Evolutionary conservation across 345 rosid species (phyloP).

Genomic region (Hevea brasiliensis): DNA sequence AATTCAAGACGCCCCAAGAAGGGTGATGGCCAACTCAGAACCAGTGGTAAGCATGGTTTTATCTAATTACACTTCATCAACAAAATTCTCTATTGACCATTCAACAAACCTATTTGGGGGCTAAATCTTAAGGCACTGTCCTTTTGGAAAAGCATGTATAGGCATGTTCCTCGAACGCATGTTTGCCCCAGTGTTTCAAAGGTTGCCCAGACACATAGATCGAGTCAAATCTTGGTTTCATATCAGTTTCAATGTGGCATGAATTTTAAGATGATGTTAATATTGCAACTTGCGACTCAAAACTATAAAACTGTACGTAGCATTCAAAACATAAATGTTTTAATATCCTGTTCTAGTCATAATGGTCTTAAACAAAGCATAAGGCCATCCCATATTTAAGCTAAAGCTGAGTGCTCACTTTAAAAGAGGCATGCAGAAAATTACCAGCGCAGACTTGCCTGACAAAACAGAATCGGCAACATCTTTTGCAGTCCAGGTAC

Average conservation of each 20-base stretch:
- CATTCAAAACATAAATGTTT: background rate
- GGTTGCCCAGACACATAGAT: background rate
- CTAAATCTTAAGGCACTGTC: background rate
- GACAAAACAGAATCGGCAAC: constrained; percentile 91
- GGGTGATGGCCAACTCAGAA: background rate
- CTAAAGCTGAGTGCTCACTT: background rate
- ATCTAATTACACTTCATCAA: background rate
- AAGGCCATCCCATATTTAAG: background rate
- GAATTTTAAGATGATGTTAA: background rate
- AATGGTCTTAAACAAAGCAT: background rate
- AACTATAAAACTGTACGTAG: background rate
- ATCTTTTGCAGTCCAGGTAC: constrained; percentile 78
- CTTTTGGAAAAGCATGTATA: background rate
- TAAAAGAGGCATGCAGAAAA: constrained; percentile 16
- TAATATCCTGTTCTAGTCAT: background rate
- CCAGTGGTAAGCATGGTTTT: background rate
- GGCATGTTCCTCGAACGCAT: background rate
- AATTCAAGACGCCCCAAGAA: background rate
- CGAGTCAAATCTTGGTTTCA: background rate
- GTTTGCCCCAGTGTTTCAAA: background rate
- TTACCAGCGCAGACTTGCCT: constrained; percentile 91
- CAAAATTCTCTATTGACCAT: too few species aligned
- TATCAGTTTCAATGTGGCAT: background rate
- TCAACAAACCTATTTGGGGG: background rate
- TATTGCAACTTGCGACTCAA: background rate